These are phyloP conservation scores for Trametes hirsuta DNA, from an alignment of 1,284 basidiomycete genomes.

Conservation along the genomic window DNA sequence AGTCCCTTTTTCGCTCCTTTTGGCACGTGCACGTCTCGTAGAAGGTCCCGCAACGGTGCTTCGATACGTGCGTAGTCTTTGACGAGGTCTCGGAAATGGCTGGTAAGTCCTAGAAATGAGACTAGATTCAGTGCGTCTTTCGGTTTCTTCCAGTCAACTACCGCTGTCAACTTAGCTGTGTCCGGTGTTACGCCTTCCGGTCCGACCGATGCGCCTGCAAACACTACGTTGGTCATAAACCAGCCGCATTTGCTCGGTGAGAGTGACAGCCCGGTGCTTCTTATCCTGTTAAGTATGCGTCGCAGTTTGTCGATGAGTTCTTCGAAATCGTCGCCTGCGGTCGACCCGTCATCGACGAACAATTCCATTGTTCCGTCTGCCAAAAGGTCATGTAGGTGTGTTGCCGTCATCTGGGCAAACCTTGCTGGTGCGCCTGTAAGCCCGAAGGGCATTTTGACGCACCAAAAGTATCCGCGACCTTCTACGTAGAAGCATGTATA, in stretches of 20 bases:
- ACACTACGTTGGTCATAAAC: slow-evolving; percentile 37
- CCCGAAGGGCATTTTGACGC: slow-evolving; percentile 44
- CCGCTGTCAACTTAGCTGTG: slow-evolving; percentile 37
- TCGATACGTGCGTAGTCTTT: slow-evolving; percentile 17
- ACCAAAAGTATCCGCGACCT: slow-evolving; percentile 42
- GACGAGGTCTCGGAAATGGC: slow-evolving; percentile 30
- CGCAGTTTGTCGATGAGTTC: slow-evolving; percentile 26
- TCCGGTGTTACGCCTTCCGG: slow-evolving; percentile 37
- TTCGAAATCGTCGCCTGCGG: slow-evolving; percentile 33
- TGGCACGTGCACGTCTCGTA: slow-evolving; percentile 7
- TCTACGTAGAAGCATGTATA: slow-evolving; percentile 44
- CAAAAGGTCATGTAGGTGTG: slow-evolving; percentile 37
- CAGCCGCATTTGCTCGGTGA: slow-evolving; percentile 36
- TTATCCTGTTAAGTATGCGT: slow-evolving; percentile 25
- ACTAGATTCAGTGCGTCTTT: slow-evolving; percentile 31
- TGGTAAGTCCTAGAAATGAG: slow-evolving; percentile 31
- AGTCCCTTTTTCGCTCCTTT: neutral
- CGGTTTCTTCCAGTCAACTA: slow-evolving; percentile 39
- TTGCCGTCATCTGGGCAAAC: slow-evolving; percentile 39
- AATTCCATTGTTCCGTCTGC: slow-evolving; percentile 33
- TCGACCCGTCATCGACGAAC: slow-evolving; percentile 39
- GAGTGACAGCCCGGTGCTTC: slow-evolving; percentile 33
- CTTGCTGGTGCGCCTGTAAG: slow-evolving; percentile 44
- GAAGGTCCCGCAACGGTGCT: slow-evolving; percentile 18
- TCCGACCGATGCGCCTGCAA: slow-evolving; percentile 38